Evolutionary conservation across 768 basidiomycete genomes (phyloP), one percentile per base, ranked within the genome.

Genomic region (Leccinum rimulosum): DNA sequence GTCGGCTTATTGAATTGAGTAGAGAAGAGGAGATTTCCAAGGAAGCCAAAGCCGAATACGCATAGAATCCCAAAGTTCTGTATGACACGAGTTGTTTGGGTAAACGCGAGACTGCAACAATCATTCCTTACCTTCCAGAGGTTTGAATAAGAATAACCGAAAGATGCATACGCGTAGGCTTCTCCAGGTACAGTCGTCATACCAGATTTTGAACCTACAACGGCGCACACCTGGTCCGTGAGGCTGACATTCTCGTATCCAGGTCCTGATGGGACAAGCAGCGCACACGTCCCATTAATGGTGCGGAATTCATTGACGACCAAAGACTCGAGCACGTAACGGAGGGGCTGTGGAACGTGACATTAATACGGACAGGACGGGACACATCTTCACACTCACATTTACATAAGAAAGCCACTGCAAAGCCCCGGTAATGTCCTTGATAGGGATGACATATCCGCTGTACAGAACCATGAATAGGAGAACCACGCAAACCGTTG

Each of bases 241-340:
- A 75, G 65, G 27, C 64, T 61, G 3, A 65, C 58, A 33, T 74
- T 73, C 36, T 67, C 72, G 43, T 78, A 78, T 9, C 71, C 68
- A 53, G 75, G 69, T 2, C 74, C 75, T 10, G 64, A 68, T 6
- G 75, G 70, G 10, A 73, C 63, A 27, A 75, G 68, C 31, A 69
- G 58, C 62, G 74, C 60, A 65, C 75, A 74, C 38, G 67, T 72
- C 64, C 73, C 80, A 1, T 75, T 57, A 11, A 73, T 65, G 1
- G 71, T 74, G 51, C 66, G 64, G 69, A 84, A 83, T 65, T 85
- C 84, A 69, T 84, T 84, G 50, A 76, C 70, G 73, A 85, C 65
- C 66, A 57, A 28, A 3, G 67, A 59, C 53, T 70, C 64, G 19
- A 68, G 68, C 11, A 59, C 56, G 30, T 64, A 70, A 64, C 68